These are phyloP conservation scores for Cyathus striatus DNA, from an alignment of 768 basidiomycete genomes.

Conservation along the genomic window DNA sequence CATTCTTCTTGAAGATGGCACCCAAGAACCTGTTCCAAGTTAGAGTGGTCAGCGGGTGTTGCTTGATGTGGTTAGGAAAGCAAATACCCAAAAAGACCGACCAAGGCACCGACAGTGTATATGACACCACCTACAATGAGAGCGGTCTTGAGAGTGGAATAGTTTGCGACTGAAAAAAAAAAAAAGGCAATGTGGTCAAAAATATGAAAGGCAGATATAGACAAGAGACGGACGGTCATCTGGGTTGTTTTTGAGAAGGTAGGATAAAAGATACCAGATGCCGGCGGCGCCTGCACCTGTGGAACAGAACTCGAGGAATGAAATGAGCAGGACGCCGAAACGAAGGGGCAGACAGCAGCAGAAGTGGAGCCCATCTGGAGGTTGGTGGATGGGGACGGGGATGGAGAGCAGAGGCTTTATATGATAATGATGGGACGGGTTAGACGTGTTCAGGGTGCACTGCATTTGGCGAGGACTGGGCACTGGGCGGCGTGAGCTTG, in stretches of 20 bases:
- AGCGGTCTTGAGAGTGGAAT: conserved; percentile 20
- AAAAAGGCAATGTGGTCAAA: not conserved
- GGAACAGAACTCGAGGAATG: conserved; percentile 32
- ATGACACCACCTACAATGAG: conserved; percentile 25
- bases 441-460: no score
- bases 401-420: no score
- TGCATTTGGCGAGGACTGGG: no score
- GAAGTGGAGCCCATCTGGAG: conserved; percentile 17
- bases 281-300: conserved; percentile 23
- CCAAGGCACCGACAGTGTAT: conserved; percentile 25
- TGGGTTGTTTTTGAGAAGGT: conserved; percentile 10
- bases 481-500: no score
- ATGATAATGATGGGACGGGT: no score
- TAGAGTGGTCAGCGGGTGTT: no score
- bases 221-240: conserved; percentile 15
- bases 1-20: conserved; percentile 30
- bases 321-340: conserved; percentile 33
- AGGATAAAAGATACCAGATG: conserved; percentile 24
- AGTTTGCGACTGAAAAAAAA: conserved; percentile 7
- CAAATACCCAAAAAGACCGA: conserved; percentile 31
- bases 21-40: conserved; percentile 27
- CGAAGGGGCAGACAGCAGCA: conserved; percentile 38
- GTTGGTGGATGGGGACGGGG: no score
- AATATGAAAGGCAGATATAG: no score
- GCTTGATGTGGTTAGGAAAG: no score